Base-by-base conservation (phyloP, 129 eudicot species). In the Flaveria linearis region DNA sequence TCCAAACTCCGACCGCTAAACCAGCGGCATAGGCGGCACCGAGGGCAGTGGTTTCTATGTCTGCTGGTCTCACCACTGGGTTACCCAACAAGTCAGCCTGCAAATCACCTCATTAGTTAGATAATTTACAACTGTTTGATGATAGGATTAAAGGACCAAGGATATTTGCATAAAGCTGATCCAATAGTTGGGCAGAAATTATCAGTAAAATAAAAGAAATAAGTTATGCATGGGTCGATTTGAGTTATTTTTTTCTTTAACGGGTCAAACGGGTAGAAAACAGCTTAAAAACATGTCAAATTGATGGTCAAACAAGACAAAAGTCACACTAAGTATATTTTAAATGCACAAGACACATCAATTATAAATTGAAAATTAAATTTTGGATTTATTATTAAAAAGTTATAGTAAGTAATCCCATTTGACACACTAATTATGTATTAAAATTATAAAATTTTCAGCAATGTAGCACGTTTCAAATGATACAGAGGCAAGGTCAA, bases 21-120 rank as follows among this genome's bases (percentile, higher is more conserved):
- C 99, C 99, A 18, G 97, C 99, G 2, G 99, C 97, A 81, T 91
- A 95, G 16, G 97, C 99, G 6, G 99, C 99, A 67, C 99, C 99
- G 2, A 95, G 88, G 2, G 99, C 99, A 6, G 99, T 95, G 15
- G 97, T 95, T 86, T 95, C 99, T 67, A 88, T 91, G 49, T 95
- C 87, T 12, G 92, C 96, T 68, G 99, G 99, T 76, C 99, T 86
- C 33, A 91, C 87, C 69, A 95, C 99, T 1, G 97, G 87, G 78
- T 22, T 86, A 33, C 99, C 97, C 65, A 95, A 72, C 57, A 95
- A 57, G 69, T 95, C 96, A 2, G 99, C 99, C 99, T 95, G 85
- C 80, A 79, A 26, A 10, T 51, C 53, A 60, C 22, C 33, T 50
- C n/a, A 51, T 60, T 12, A 26, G 3, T 23, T 57, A 10, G 14